A percentile compares a stretch with the other conserved stretches of the same genome.
phyloP scores from a whole-genome alignment of 2,329 filamentous ascomycete species.

The Beauveria asiatica region DNA sequence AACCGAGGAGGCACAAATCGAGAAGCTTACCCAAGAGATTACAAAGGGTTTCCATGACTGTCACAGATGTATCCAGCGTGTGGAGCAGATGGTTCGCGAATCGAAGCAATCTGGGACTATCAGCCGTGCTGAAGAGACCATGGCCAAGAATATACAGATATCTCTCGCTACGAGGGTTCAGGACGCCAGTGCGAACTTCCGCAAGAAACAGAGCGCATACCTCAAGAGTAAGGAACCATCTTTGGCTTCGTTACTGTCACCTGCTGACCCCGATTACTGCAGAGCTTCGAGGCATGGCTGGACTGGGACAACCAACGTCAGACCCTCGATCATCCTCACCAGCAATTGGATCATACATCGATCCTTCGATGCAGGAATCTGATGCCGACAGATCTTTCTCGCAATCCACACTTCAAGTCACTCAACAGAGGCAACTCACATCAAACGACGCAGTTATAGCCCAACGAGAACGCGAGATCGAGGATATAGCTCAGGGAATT shows the following conservation, averaged over 20 bases:
- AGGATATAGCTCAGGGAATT: constrained; percentile 95
- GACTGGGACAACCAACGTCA: constrained; percentile 40
- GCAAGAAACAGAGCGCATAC: constrained; percentile 96
- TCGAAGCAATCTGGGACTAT: constrained; percentile 64
- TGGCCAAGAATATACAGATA: constrained; percentile 94
- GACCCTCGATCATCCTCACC: constrained; percentile 47
- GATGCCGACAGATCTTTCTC: constrained; percentile 90
- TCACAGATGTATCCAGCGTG: constrained; percentile 77
- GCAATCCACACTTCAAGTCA: constrained; percentile 77
- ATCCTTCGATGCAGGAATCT: constrained; percentile 85
- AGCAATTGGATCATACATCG: constrained; percentile 51
- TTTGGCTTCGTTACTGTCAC: background rate
- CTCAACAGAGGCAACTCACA: constrained; percentile 57
- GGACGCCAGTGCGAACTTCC: constrained; percentile 82
- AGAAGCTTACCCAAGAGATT: constrained; percentile 81
- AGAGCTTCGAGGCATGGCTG: constrained; percentile 70
- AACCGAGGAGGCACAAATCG: constrained; percentile 82
- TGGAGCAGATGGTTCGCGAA: constrained; percentile 81
- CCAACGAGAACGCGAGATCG: constrained; percentile 92
- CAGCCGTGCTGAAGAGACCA: constrained; percentile 78
- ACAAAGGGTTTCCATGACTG: constrained; percentile 85
- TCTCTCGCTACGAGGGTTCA: constrained; percentile 82
- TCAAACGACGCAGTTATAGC: constrained; percentile 78
- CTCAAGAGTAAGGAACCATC: constrained; percentile 62
- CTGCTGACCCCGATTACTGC: constrained; percentile 1